Conservation (phyloP, 257 asterid genomes). For the Rehmannia glutinosa region DNA sequence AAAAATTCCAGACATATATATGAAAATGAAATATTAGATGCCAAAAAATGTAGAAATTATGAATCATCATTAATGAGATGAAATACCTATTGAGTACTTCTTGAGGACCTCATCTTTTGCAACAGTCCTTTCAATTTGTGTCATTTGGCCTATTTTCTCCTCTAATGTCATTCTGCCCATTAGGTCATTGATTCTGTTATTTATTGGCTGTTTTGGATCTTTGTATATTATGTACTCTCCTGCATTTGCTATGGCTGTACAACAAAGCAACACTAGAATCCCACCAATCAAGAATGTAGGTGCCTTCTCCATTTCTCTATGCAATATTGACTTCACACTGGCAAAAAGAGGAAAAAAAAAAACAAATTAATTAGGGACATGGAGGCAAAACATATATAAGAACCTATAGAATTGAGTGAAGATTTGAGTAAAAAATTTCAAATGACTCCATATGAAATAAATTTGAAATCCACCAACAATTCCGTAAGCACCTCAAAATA, state of each 20-base stretch:
- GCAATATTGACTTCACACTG: neutral
- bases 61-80: neutral
- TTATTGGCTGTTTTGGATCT: conserved; percentile 32
- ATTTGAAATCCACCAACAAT: too few relatives aligned
- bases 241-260: neutral
- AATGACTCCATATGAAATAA: too few relatives aligned
- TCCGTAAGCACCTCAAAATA: too few relatives aligned
- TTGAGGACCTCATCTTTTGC: conserved; percentile 29
- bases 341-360: neutral
- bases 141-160: conserved; percentile 51
- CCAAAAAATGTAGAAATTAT: neutral
- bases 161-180: conserved; percentile 38
- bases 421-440: too few relatives aligned
- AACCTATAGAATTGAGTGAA: too few relatives aligned
- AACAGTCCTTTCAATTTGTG: conserved; percentile 37
- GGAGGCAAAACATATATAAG: too few relatives aligned
- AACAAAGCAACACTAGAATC: conserved; percentile 1
- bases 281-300: neutral
- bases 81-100: conserved; percentile 32
- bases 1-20: neutral
- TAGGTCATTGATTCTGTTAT: conserved; percentile 29
- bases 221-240: conserved; percentile 20
- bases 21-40: neutral
- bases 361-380: neutral
- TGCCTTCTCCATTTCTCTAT: conserved; percentile 6